Conservation (phyloP, 441 rosid species). For the Mallotus repandus region DNA sequence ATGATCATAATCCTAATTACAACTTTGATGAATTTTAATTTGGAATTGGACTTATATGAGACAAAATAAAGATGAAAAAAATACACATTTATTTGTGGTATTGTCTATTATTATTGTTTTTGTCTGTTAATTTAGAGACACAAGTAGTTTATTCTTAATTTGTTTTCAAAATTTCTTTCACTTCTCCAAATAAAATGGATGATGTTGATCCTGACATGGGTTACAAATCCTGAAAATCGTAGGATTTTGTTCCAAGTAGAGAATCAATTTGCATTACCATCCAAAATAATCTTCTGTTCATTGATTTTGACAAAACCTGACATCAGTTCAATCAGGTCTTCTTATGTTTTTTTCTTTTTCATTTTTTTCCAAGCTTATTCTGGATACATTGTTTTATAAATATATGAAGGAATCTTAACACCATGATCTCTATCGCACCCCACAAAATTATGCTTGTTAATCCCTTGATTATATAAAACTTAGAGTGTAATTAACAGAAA, state of each 20-base stretch:
- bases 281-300: slow-evolving; percentile 31
- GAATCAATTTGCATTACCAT: slow-evolving; percentile 29
- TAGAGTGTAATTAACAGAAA: not conserved
- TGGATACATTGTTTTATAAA: slow-evolving; percentile 5
- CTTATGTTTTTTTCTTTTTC: too few species aligned
- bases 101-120: not conserved
- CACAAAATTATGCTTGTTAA: not conserved
- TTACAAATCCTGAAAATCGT: slow-evolving; percentile 26
- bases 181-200: not conserved
- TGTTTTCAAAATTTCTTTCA: not conserved
- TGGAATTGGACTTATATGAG: slow-evolving; percentile 10
- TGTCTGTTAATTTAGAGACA: not conserved
- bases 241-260: slow-evolving; percentile 17
- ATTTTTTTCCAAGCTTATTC: not conserved
- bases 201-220: slow-evolving; percentile 9
- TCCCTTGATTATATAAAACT: not conserved
- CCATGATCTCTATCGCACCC: not conserved
- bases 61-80: not conserved
- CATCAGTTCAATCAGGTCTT: not conserved
- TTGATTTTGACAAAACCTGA: slow-evolving; percentile 37
- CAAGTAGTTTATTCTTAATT: not conserved
- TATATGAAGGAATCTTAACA: slow-evolving; percentile 12
- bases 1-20: not conserved
- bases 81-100: not conserved
- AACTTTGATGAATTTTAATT: not conserved